Evolutionary conservation across 129 eudicot species (phyloP).

Genomic region (Flaveria sonorensis): DNA sequence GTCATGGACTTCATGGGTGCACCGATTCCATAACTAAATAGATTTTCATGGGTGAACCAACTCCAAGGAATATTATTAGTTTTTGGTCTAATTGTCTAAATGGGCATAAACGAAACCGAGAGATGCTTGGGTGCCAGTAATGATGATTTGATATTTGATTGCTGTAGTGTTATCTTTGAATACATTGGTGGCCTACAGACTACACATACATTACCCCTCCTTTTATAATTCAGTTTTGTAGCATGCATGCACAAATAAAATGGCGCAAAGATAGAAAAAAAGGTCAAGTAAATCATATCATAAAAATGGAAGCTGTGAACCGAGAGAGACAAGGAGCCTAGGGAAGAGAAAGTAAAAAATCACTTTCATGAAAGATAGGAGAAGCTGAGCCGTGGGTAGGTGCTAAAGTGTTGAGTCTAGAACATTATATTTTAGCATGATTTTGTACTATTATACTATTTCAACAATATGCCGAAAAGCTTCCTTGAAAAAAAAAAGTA

Average conservation of each 20-base stretch:
- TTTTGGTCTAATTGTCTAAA: neutral
- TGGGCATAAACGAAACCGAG: neutral
- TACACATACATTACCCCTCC: neutral
- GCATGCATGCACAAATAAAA: constrained; percentile 13
- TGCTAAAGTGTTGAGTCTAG: neutral
- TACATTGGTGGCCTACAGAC: neutral
- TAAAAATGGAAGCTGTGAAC: constrained; percentile 4
- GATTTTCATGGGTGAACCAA: neutral
- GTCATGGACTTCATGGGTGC: neutral
- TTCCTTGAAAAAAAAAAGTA: neutral
- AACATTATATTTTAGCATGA: neutral
- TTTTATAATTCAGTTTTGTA: neutral
- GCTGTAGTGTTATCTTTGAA: neutral
- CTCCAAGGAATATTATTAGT: neutral
- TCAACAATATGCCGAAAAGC: neutral
- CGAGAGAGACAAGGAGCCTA: neutral
- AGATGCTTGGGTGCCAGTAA: neutral
- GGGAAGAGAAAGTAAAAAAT: neutral
- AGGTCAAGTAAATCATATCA: neutral
- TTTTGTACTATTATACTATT: neutral
- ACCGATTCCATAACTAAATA: neutral
- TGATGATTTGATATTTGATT: neutral
- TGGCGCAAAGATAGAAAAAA: neutral
- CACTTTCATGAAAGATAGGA: neutral
- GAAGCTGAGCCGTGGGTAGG: neutral